Conservation (phyloP, 2,329 filamentous ascomycete species). For the Trichophyton schoenleinii region DNA sequence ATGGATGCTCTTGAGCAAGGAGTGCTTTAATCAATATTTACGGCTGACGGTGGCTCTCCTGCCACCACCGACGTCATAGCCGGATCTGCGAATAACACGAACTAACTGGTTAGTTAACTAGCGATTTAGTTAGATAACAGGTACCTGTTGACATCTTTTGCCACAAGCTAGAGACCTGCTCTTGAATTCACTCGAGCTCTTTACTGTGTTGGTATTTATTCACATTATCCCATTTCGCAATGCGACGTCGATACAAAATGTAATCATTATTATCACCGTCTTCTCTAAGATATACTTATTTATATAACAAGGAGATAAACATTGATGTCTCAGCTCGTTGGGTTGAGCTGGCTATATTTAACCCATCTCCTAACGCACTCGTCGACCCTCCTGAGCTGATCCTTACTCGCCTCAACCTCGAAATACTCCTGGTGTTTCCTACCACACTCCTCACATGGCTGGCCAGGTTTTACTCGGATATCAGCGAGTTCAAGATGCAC, state of each 20-base stretch:
- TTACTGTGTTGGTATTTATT: too few species aligned
- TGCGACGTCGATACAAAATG: too few species aligned
- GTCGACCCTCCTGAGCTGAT: constrained; percentile 56
- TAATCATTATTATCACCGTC: background rate
- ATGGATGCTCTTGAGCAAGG: too few species aligned
- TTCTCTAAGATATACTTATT: background rate
- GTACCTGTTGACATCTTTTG: too few species aligned
- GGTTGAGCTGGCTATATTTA: constrained; percentile 56
- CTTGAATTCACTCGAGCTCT: too few species aligned
- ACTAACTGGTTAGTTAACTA: too few species aligned
- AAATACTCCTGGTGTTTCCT: constrained; percentile 92
- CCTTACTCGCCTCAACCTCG: constrained; percentile 62
- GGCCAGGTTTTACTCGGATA: constrained; percentile 43
- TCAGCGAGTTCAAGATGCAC: constrained; percentile 77
- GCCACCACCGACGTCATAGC: background rate
- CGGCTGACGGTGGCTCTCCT: background rate
- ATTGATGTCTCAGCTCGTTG: background rate
- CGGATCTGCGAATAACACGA: too few species aligned
- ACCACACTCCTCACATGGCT: constrained; percentile 63
- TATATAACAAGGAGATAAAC: background rate
- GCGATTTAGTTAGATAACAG: background rate
- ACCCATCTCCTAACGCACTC: constrained; percentile 75
- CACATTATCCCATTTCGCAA: background rate
- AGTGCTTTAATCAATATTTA: background rate
- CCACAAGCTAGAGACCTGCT: too few species aligned